Evolutionary conservation across 164 flowering plant genomes (phyloP), one percentile per base, ranked within the genome.

Genomic region (Hamamelis virginiana): DNA sequence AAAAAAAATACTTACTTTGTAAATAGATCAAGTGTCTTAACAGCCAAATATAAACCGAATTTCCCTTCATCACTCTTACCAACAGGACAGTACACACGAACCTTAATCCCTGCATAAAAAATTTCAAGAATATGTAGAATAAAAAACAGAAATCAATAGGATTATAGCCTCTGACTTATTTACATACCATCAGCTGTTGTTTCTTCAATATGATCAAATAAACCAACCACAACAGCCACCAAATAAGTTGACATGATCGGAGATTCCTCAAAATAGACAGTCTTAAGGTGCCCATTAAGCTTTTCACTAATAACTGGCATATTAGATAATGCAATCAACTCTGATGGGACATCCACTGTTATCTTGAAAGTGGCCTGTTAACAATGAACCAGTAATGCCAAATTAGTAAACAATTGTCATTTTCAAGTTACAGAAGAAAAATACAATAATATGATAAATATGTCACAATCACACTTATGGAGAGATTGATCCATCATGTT

Each of bases 171-270:
- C 44, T 51, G 51, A 48, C 0, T 60, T n/a, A n/a, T n/a, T n/a
- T n/a, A n/a, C n/a, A 26, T 86, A 94, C 98, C 98, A 80, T 94
- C 94, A 65, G 90, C 51, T 26, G 96, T 91, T 21, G 76, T 75
- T 73, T 79, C 91, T 80, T 94, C 96, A 53, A 91, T 84, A 67
- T 83, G 88, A 77, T 91, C 96, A 83, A 94, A 94, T 80, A 91
- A 73, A 48, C 98, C 98, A 83, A 91, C 78, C 13, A 91, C 97
- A 65, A 88, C 69, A 46, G 97, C 98, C 56, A 94, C 96, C 81
- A 94, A 84, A 77, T 91, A 94, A 44, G 98, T 91, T 16, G 98
- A 91, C 98, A 94, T 94, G 59, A 90, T 81, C 27, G 96, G 96
- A 53, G 97, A 83, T 65, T 90, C 96, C 74, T 87, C 81, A 72